These are phyloP conservation scores for Delonix regia DNA, from an alignment of 306 rosid species.

Conservation along the genomic window DNA sequence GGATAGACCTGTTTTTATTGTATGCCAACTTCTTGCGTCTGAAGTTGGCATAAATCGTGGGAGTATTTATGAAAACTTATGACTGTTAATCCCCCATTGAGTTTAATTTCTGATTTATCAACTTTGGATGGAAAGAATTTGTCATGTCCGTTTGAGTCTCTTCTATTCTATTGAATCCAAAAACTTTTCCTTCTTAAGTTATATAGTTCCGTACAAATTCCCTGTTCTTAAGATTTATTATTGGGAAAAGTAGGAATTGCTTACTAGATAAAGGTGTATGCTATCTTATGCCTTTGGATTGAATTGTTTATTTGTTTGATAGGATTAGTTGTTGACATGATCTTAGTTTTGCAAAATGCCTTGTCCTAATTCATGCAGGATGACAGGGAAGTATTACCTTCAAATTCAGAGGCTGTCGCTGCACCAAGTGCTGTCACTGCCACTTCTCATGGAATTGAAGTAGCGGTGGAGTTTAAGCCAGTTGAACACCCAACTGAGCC, in stretches of 20 bases:
- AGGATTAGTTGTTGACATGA: constrained; percentile 19
- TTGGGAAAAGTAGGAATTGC: constrained; percentile 8
- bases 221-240: constrained; percentile 14
- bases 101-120: neutral
- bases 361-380: constrained; percentile 57
- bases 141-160: constrained; percentile 23
- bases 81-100: neutral
- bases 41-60: constrained; percentile 28
- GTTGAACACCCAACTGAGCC: constrained; percentile 94
- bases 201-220: neutral
- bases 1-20: constrained; percentile 40
- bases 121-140: constrained; percentile 5
- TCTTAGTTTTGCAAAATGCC: constrained; percentile 21
- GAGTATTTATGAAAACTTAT: constrained; percentile 33
- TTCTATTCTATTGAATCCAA: neutral
- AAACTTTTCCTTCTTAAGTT: neutral
- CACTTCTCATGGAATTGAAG: constrained; percentile 88
- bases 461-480: constrained; percentile 89
- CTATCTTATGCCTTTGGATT: constrained; percentile 10
- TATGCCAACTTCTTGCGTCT: constrained; percentile 12
- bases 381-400: constrained; percentile 70
- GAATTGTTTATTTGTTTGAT: constrained; percentile 1
- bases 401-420: constrained; percentile 55
- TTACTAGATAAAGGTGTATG: neutral
- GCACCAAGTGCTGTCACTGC: constrained; percentile 47